These are phyloP conservation scores for Taiozyma onychis DNA, from an alignment of 1,139 yeast species.

Conservation along the genomic window DNA sequence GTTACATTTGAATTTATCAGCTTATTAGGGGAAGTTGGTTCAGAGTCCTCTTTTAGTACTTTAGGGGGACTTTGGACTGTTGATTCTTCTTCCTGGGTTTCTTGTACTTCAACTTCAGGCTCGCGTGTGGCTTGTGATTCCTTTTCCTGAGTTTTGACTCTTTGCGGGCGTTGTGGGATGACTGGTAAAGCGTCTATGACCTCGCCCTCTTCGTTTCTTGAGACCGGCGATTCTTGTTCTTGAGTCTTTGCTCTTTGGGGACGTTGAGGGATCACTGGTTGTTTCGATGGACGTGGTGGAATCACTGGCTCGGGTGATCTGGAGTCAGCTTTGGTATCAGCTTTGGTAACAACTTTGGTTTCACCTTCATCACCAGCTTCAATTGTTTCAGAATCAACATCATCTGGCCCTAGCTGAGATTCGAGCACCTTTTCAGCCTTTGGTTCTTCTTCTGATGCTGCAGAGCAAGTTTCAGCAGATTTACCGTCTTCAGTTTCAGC, in stretches of 20 bases:
- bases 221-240: neutral
- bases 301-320: neutral
- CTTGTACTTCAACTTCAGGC: neutral
- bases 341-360: neutral
- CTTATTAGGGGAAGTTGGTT: neutral
- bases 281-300: neutral
- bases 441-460: neutral
- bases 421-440: neutral
- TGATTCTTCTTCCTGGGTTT: neutral
- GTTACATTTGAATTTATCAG: neutral
- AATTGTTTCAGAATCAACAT: neutral
- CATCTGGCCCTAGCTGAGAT: neutral
- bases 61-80: neutral
- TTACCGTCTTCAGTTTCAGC: neutral
- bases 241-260: constrained; percentile 2
- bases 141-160: neutral
- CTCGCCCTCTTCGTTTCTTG: neutral
- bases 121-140: neutral
- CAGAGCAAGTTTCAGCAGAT: neutral
- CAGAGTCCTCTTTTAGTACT: neutral
- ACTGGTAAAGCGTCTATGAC: neutral
- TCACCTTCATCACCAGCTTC: neutral
- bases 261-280: constrained; percentile 4
- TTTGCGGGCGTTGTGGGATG: constrained; percentile 7
- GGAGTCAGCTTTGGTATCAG: neutral